Percentiles rank a stretch among this genome's conserved stretches.
Evolutionary conservation across 2,329 filamentous ascomycete genomes (phyloP).

Genomic region (Aspergillus ochraceus): DNA sequence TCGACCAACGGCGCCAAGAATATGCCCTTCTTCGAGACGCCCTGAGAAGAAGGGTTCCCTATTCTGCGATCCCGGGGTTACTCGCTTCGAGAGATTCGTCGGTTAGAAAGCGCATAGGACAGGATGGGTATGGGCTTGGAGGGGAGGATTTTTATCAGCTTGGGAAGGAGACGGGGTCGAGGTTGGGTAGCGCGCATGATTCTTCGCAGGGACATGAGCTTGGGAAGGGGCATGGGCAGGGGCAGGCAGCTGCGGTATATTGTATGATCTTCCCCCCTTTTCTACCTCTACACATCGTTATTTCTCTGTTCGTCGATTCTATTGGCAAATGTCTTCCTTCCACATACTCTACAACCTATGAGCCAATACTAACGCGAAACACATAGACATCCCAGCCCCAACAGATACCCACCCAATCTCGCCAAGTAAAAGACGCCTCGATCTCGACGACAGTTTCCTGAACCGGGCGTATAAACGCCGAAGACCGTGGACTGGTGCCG

Average conservation of each 20-base stretch:
- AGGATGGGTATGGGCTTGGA: background rate
- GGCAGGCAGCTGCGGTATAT: background rate
- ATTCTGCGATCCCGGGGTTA: slow-evolving; percentile 1
- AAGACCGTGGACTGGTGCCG: background rate
- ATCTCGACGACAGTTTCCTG: slow-evolving; percentile 14
- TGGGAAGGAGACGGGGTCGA: background rate
- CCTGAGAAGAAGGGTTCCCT: background rate
- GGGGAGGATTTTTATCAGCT: background rate
- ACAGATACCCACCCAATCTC: background rate
- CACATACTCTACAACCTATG: too few relatives aligned
- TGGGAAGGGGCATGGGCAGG: background rate
- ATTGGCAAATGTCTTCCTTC: too few relatives aligned
- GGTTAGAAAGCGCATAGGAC: background rate
- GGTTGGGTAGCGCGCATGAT: background rate
- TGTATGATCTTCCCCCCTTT: background rate
- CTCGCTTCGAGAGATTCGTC: background rate
- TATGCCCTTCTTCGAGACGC: slow-evolving; percentile 10
- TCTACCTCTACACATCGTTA: background rate
- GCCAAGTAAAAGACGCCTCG: background rate
- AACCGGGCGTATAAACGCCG: slow-evolving; percentile 12
- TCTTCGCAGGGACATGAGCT: background rate
- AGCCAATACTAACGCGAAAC: too few relatives aligned
- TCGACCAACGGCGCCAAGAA: slow-evolving; percentile 8
- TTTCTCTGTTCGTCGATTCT: background rate
- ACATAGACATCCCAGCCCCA: background rate